Conservation (phyloP, 176 grass and related monocot species). For the Carex myosuroides region DNA sequence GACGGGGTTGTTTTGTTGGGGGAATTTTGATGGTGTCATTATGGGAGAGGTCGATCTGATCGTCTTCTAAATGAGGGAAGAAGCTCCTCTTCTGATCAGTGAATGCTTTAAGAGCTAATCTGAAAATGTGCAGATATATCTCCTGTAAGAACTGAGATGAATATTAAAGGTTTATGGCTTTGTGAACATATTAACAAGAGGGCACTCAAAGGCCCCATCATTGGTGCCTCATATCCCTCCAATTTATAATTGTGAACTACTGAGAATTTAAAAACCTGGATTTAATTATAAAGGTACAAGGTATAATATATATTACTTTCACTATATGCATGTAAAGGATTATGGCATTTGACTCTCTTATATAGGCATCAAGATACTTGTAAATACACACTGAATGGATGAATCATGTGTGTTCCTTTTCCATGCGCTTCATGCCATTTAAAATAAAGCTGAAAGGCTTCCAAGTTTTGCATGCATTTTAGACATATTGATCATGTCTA, state of each 20-base stretch:
- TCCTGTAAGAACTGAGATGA: not conserved
- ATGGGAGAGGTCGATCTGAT: conserved; percentile 37
- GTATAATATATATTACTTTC: not conserved
- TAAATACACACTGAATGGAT: not conserved
- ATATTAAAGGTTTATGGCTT: not conserved
- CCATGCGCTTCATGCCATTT: not conserved
- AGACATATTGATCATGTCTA: not conserved
- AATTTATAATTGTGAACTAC: not conserved
- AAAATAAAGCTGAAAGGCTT: not conserved
- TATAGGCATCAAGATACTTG: not conserved
- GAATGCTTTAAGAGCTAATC: conserved; percentile 96
- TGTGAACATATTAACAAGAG: not conserved
- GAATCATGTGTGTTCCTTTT: not conserved
- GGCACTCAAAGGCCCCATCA: not conserved
- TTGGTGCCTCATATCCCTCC: no score
- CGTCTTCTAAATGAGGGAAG: conserved; percentile 93
- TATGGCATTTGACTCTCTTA: not conserved
- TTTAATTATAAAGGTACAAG: not conserved
- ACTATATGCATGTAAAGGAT: not conserved
- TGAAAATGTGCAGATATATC: conserved; percentile 32
- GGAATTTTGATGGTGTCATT: conserved; percentile 26
- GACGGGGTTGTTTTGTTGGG: not conserved
- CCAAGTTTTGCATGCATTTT: not conserved
- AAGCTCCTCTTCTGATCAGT: conserved; percentile 92
- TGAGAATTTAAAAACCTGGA: not conserved